Evolutionary conservation across 2,329 filamentous ascomycete genomes (phyloP), one percentile per base, ranked within the genome.

Genomic region (Colletotrichum brevisporum): DNA sequence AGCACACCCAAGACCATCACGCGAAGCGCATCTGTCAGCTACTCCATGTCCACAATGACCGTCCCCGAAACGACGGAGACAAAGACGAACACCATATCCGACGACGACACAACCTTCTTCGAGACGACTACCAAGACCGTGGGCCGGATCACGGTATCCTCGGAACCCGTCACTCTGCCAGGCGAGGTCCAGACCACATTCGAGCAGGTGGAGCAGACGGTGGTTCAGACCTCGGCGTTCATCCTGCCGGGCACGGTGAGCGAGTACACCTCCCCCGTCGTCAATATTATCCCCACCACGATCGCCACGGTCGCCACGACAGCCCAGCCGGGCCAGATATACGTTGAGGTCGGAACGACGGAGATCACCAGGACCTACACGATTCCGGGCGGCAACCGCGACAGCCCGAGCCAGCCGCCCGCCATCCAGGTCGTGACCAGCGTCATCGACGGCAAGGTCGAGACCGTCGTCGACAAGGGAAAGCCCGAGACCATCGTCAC

Each of bases 351-450:
- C 27, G 75, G 75, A 0, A 68, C 47, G 10, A 72, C 74, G 16
- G 73, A 71, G n/a, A 73, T 76, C 36, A 74, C 71, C 2, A 63
- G 61, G 2, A 62, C 70, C 10, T 67, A 72, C 18, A 76, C 76
- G 0, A 31, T 52, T 10, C 67, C 50, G 2, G 60, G 43, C 26
- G 70, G 9, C 27, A 71, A 47, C 16, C 45, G 27, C 27, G 62
- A 51, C 16, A 58, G 53, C 31, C 10, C 55, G 21, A 66, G 54
- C 21, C 56, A 52, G 16, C 48, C 63, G 6, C 73, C 75, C 0
- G 71, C 74, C 6, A 72, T 73, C n/a, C 52, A 74, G 1, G 69
- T 76, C 5, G 54, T 74, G 2, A 74, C 74, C 4, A 73, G 72
- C 1, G 72, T 77, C 0, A 41, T 73, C 0, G 71, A 70, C 5